phyloP scores from a whole-genome alignment of 129 eudicot genomes.

The Cynara cardunculus region DNA sequence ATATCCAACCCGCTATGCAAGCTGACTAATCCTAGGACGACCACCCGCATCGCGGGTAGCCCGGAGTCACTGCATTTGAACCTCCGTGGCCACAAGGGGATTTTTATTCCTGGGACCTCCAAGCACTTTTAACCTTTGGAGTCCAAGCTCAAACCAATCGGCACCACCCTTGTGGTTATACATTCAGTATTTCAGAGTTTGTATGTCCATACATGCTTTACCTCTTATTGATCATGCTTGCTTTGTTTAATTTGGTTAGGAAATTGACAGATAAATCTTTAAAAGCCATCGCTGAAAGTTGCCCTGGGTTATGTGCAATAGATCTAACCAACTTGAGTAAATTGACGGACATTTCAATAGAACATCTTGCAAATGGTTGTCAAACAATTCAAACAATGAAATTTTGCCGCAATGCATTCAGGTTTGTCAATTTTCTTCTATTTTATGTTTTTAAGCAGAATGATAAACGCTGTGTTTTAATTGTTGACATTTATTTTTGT shows the following conservation, averaged over 20 bases:
- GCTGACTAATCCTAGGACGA: too few relatives aligned
- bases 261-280: slow-evolving; percentile 70
- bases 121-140: too few relatives aligned
- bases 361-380: slow-evolving; percentile 84
- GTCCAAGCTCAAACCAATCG: too few relatives aligned
- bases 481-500: not conserved
- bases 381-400: slow-evolving; percentile 47
- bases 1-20: too few relatives aligned
- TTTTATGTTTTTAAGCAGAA: too few relatives aligned
- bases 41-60: too few relatives aligned
- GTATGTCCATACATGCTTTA: not conserved
- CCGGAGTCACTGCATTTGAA: too few relatives aligned
- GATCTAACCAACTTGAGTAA: slow-evolving; percentile 53
- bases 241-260: slow-evolving; percentile 39
- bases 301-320: slow-evolving; percentile 53
- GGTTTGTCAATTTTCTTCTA: slow-evolving; percentile 32
- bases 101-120: too few relatives aligned
- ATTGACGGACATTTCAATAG: slow-evolving; percentile 67
- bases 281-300: slow-evolving; percentile 59
- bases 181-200: not conserved
- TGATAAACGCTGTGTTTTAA: too few relatives aligned
- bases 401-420: slow-evolving; percentile 63
- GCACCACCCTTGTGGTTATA: too few relatives aligned
- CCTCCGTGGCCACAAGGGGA: too few relatives aligned
- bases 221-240: not conserved